Evolutionary conservation across 345 rosid genomes (phyloP), one percentile per base, ranked within the genome.

Genomic region (Ceriops zippeliana): DNA sequence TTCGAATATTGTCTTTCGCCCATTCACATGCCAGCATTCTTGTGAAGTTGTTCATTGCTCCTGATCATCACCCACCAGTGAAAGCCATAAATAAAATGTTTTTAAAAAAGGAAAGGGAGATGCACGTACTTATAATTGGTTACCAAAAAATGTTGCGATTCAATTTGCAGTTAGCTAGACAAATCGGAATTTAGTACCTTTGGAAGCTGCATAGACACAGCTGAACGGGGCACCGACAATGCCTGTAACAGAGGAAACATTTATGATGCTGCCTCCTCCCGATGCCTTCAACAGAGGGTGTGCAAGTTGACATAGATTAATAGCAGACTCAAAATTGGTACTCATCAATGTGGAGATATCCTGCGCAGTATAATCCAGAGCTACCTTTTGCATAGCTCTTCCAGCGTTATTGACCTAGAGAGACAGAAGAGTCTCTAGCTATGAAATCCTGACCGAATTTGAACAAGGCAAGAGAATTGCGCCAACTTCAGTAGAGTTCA

Each of bases 1-100:
- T 66, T 7, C 75, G 75, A 59, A 72, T 65, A 22, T 60, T 59
- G 64, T 72, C 75, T 7, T 65, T 72, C 32, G 75, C 75, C 75
- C 75, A 72, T 58, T 72, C 75, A 5, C 69, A 64, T 3, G 75
- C 75, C 51, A 72, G 42, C 6, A 24, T 51, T 49, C n/a, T 72
- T 2, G 75, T 72, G 19, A 65, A 46, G 51, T 72, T 58, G 58
- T 72, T 65, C 21, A 65, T 58, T 46, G 70, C 75, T 47, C 75
- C 70, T 72, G 64, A 42, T 13, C 1, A 42, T 42, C 16, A 42
- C 17, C 17, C 49, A 42, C 49, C 15, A 42, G 4, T 13, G 4
- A 42, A 42, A 11, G 19, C 16, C 49, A 42, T 42, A 42, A 42
- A 1, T 42, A 38, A 38, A 38, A 9, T 11, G 4, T 11, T 3